phyloP scores from a whole-genome alignment of 805 yeast genomes.

The Cyberlindnera samutprakarnensis region DNA sequence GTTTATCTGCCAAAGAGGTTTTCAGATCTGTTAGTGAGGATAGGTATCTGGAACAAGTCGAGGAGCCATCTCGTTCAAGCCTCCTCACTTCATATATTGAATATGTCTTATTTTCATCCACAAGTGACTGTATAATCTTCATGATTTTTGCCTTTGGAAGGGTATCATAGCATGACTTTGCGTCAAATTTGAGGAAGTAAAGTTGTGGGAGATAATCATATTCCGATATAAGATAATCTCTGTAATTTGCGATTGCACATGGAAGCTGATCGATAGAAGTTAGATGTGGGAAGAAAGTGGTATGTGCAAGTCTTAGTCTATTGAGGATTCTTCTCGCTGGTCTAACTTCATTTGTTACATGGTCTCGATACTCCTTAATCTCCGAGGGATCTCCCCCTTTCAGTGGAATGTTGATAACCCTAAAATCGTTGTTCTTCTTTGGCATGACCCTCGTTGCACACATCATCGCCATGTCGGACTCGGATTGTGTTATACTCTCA shows the following conservation, averaged over 20 bases:
- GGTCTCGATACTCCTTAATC: conserved; percentile 25
- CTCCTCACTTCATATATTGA: conserved; percentile 1
- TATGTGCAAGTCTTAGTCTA: conserved; percentile 24
- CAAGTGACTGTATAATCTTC: conserved; percentile 26
- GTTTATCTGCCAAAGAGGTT: too few species aligned
- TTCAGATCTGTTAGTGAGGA: too few species aligned
- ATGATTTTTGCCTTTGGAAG: conserved; percentile 42
- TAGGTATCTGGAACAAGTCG: too few species aligned
- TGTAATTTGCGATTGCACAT: conserved; percentile 30
- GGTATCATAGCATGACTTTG: conserved; percentile 69
- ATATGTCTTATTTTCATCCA: conserved; percentile 16
- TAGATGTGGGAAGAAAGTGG: conserved; percentile 25
- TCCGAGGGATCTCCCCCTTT: conserved; percentile 29
- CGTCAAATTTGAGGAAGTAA: conserved; percentile 64
- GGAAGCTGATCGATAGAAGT: conserved; percentile 42
- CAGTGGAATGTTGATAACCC: conserved; percentile 53
- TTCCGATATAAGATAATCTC: conserved; percentile 15
- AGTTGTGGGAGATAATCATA: conserved; percentile 28
- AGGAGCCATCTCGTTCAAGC: too few species aligned
- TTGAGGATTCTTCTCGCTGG: conserved; percentile 36
- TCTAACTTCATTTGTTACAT: conserved; percentile 30
- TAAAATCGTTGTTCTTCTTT: conserved; percentile 44
- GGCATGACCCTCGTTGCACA: conserved; percentile 48
- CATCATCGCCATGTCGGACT: conserved; percentile 14
- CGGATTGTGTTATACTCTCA: conserved; percentile 10